A percentile compares a stretch with the other conserved stretches of the same genome.
phyloP scores from a whole-genome alignment of 495 filamentous ascomycete genomes.

The Penicillium coffeae region DNA sequence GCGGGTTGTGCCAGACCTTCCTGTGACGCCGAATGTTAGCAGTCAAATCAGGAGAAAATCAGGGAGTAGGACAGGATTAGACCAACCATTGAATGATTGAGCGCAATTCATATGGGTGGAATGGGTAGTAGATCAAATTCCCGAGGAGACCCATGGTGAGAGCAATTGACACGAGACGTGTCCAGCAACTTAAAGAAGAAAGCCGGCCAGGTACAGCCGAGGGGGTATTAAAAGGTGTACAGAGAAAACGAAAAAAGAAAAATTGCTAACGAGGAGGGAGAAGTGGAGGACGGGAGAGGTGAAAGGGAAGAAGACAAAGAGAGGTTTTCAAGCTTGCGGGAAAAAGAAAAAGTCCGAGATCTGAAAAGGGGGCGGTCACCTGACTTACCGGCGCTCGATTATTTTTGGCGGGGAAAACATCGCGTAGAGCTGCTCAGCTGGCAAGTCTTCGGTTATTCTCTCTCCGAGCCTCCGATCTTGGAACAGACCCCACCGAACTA shows the following conservation, averaged over 20 bases:
- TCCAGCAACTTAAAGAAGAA: slow-evolving; percentile 3
- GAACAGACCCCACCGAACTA: too few relatives aligned
- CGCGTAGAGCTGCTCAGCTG: not conserved
- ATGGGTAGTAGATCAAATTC: slow-evolving; percentile 66
- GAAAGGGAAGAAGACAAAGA: not conserved
- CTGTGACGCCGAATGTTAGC: slow-evolving; percentile 44
- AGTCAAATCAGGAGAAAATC: not conserved
- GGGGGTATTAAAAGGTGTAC: slow-evolving; percentile 2
- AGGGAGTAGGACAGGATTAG: not conserved
- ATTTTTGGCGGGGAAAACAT: slow-evolving; percentile 2
- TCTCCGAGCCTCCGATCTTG: not conserved
- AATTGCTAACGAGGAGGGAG: slow-evolving; percentile 1
- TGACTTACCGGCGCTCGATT: not conserved
- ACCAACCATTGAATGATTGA: slow-evolving; percentile 89
- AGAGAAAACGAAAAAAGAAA: slow-evolving; percentile 4
- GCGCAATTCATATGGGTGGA: slow-evolving; percentile 76
- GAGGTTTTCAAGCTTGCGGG: not conserved
- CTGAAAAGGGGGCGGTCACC: not conserved
- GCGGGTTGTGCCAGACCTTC: slow-evolving; percentile 94
- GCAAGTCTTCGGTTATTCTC: not conserved
- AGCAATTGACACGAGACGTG: slow-evolving; percentile 7
- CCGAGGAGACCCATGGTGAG: slow-evolving; percentile 50
- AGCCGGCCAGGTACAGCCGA: not conserved
- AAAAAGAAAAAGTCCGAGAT: slow-evolving; percentile 1
- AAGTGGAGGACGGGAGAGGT: slow-evolving; percentile 6